Evolutionary conservation across 306 rosid species (phyloP).

Genomic region (Chamaecrista fasciculata): DNA sequence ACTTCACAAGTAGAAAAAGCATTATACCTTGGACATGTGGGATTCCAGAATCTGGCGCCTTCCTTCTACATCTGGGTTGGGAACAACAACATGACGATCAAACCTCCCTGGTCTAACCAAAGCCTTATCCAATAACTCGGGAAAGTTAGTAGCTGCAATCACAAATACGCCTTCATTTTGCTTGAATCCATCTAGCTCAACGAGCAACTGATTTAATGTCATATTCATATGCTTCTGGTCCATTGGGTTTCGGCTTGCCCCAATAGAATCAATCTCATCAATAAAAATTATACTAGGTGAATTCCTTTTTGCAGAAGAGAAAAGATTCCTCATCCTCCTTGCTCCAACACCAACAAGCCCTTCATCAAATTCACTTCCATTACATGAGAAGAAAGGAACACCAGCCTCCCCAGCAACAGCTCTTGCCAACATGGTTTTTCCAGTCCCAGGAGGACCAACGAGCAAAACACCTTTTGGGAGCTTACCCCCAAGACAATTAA

Average conservation of each 20-base stretch:
- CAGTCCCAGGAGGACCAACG: conserved; percentile 99
- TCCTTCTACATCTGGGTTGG: conserved; percentile 97
- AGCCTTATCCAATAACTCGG: conserved; percentile 87
- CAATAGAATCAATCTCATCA: conserved; percentile 97
- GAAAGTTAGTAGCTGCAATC: conserved; percentile 92
- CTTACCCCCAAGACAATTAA: too few species aligned
- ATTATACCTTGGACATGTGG: conserved; percentile 91
- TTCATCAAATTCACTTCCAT: too few species aligned
- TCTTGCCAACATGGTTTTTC: conserved; percentile 95
- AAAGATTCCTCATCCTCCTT: conserved; percentile 94
- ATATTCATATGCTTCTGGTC: conserved; percentile 75
- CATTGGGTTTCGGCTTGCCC: conserved; percentile 79
- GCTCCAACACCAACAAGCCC: too few species aligned
- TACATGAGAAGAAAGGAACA: conserved; percentile 90
- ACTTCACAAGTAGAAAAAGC: neutral
- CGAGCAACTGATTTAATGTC: conserved; percentile 93
- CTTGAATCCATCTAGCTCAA: conserved; percentile 94
- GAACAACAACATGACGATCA: conserved; percentile 87
- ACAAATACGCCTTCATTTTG: conserved; percentile 95
- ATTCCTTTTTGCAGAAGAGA: conserved; percentile 97
- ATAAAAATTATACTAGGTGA: conserved; percentile 98
- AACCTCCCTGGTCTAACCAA: conserved; percentile 95
- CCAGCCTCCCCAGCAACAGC: conserved; percentile 99
- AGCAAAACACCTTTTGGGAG: conserved; percentile 99
- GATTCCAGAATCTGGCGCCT: conserved; percentile 89